Evolutionary conservation across 768 basidiomycete genomes (phyloP).

Genomic region (Tephrocybe sp.): DNA sequence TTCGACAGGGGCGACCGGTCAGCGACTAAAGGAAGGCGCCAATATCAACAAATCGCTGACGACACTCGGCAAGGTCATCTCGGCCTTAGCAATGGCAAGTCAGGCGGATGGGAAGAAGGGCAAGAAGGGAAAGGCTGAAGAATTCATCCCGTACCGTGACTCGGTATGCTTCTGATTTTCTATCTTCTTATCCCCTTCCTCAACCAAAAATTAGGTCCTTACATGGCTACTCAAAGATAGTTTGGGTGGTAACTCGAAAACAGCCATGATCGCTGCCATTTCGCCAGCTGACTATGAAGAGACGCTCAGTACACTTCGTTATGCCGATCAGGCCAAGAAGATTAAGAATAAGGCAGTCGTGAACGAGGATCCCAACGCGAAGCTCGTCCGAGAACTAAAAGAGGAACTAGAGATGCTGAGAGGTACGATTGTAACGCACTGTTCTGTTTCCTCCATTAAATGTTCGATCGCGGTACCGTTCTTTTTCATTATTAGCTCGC

Average conservation of each 20-base stretch:
- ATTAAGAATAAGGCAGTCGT: slow-evolving; percentile 99
- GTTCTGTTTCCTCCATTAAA: slow-evolving; percentile 12
- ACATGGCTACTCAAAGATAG: slow-evolving; percentile 99
- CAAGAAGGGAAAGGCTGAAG: slow-evolving; percentile 86
- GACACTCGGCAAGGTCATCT: slow-evolving; percentile 96
- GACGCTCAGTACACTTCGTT: slow-evolving; percentile 92
- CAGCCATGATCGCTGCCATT: slow-evolving; percentile 99
- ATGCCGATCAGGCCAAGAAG: slow-evolving; percentile 99
- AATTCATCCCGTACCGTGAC: slow-evolving; percentile 96
- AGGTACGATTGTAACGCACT: slow-evolving; percentile 46
- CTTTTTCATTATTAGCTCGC: slow-evolving; percentile 47
- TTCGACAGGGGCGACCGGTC: slow-evolving; percentile 95
- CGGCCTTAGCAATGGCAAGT: slow-evolving; percentile 76
- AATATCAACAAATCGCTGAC: slow-evolving; percentile 99
- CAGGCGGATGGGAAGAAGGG: slow-evolving; percentile 72
- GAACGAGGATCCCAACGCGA: slow-evolving; percentile 99
- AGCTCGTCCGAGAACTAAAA: slow-evolving; percentile 97
- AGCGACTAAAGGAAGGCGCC: slow-evolving; percentile 94
- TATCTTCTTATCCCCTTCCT: slow-evolving; percentile 6
- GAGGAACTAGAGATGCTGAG: slow-evolving; percentile 94
- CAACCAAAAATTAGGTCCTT: slow-evolving; percentile 57
- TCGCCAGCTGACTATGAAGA: slow-evolving; percentile 99
- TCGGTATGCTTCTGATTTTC: slow-evolving; percentile 53
- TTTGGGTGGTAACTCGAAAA: slow-evolving; percentile 95
- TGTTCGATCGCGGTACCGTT: slow-evolving; percentile 14